Evolutionary conservation across 2,329 filamentous ascomycete genomes (phyloP), one percentile per base, ranked within the genome.

Genomic region (Cercospora citrullina): DNA sequence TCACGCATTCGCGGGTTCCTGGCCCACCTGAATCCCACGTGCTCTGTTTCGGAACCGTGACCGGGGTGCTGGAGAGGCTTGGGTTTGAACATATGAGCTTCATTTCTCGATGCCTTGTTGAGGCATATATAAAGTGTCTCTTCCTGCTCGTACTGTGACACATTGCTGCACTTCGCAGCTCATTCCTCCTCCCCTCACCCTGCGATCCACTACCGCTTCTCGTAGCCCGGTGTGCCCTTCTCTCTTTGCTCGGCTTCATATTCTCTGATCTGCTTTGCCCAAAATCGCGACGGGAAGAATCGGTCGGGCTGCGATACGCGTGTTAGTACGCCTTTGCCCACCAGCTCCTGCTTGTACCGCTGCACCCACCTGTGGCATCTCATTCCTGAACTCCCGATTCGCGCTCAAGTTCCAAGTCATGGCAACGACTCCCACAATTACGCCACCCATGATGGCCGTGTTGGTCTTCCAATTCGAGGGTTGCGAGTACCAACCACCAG

Each of bases 401-500:
- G 92, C 90, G 78, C 91, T 93, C 70, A 77, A 81, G 76, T 85
- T 91, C 86, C 89, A 94, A 69, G 85, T 86, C 75, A 90, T 81
- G 60, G 86, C 89, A 67, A 86, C 85, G 72, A 96, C 85, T 71
- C 91, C 89, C 73, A 90, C 73, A 62, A 95, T 84, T 65, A 90
- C 86, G 59, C 84, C 86, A 68, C 87, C 87, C 78, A 93, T 89
- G 73, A 95, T 85, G 65, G 90, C 86, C 5, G 95, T 99, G 85
- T 99, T 99, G 77, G 84, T 83, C 81, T 91, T 95, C 95, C 95
- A 99, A 86, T 99, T 99, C 74, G 87, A 85, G 64, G 95, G 95
- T 80, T 96, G 94, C 64, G 90, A 84, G 83, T 99, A 99, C 95
- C 95, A 99, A 82, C 95, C 95, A 87, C 95, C 95, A 73, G 94